Evolutionary conservation across 805 yeast genomes (phyloP), one percentile per base, ranked within the genome.

Genomic region (Komagataella pseudopastoris): DNA sequence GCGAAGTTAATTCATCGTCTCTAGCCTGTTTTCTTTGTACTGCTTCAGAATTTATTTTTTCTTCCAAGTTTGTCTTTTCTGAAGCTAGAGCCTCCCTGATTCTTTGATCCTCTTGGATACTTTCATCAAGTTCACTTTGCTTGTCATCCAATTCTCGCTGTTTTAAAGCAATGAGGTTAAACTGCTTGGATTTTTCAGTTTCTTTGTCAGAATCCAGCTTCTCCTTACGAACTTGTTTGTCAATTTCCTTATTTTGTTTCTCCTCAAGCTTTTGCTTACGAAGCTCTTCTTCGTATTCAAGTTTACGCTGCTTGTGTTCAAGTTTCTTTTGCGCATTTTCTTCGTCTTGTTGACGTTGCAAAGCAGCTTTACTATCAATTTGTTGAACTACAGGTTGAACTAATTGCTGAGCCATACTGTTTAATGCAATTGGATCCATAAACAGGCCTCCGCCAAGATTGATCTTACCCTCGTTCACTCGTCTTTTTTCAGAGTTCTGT

Each of bases 391-490:
- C 89, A 6, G 99, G 99, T 57, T 77, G 74, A 53, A 93, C 96
- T 60, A 86, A 73, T 48, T 81, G 75, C 54, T 80, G 70, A 18
- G 99, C 98, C 70, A 91, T 77, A 50, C 75, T 75, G 56, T 87
- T 84, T 55, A 93, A 78, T 60, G 90, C 96, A 18, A 72, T 76
- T 54, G 76, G 84, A 45, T 85, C 72, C 76, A 91, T 79, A 60
- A 75, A 78, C 53, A 87, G 73, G 2, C 97, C 98, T 55, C 95
- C 96, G 54, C 99, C 99, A 55, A 91, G 68, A 60, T 88, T 75
- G 59, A 88, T 71, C 63, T 82, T 77, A 56, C 81, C 80, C 55
- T 73, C 71, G 49, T 61, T 58, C 48, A 62, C 61, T 50, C 75
- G 61, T 60, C 91, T 76, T 62, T 78, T 80, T 49, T 76, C 78